Percentiles rank a stretch among this genome's conserved stretches.
Conservation (phyloP, 805 yeast species). For the Schizosaccharomyces pombe region ASM294v3 CU329670.1:212501-213000, state of each 20-base stretch:
- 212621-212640: constrained; percentile 42
- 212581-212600: constrained; percentile 63
- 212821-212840: constrained; percentile 14
- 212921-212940: constrained; percentile 72
- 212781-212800: constrained; percentile 88
- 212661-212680: constrained; percentile 70
- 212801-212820: constrained; percentile 20
- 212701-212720: constrained; percentile 63
- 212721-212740: constrained; percentile 54
- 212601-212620: constrained; percentile 67
- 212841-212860: constrained; percentile 16
- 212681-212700: constrained; percentile 76
- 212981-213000: constrained; percentile 58
- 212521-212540: constrained; percentile 60
- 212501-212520: constrained; percentile 36
- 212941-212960: constrained; percentile 58
- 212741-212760: constrained; percentile 48
- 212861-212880: constrained; percentile 26
- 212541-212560: constrained; percentile 50
- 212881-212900: constrained; percentile 47
- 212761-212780: constrained; percentile 21
- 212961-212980: constrained; percentile 73
- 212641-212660: constrained; percentile 62
- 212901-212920: constrained; percentile 49
- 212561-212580: constrained; percentile 88